Conservation (phyloP, 495 filamentous ascomycete species). For the Geoglossum glabrum region DNA sequence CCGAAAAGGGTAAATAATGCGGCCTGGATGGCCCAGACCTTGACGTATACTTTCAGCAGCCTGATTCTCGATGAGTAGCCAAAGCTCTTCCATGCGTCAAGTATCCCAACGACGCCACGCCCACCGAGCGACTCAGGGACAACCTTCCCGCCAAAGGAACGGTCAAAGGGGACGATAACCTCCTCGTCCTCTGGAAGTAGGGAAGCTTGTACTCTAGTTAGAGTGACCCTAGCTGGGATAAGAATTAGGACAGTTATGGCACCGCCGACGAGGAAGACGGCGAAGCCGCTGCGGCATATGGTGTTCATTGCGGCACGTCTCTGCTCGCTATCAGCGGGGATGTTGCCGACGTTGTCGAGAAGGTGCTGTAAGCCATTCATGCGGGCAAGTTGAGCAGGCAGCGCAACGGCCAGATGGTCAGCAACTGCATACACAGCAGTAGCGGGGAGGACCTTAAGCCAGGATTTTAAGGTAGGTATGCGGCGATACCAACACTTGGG, state of each 20-base stretch:
- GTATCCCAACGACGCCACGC: conserved; percentile 42
- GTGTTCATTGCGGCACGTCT: neutral
- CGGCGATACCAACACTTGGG: conserved; percentile 30
- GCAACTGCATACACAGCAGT: conserved; percentile 18
- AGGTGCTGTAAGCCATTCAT: conserved; percentile 7
- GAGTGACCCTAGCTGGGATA: conserved; percentile 40
- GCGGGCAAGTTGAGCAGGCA: conserved; percentile 6
- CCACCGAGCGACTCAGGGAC: conserved; percentile 43
- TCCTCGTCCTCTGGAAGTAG: conserved; percentile 49
- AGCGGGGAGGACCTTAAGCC: conserved; percentile 31
- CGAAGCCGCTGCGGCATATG: conserved; percentile 14
- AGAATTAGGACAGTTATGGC: conserved; percentile 27
- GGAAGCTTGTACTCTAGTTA: conserved; percentile 50
- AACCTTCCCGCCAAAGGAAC: conserved; percentile 40
- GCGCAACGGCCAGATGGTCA: conserved; percentile 9
- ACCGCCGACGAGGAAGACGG: conserved; percentile 18
- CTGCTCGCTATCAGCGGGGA: neutral
- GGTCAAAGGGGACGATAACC: conserved; percentile 59
- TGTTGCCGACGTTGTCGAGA: conserved; percentile 11
- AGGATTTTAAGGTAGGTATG: conserved; percentile 23
- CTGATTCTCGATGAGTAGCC: conserved; percentile 41
- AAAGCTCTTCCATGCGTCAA: conserved; percentile 54
- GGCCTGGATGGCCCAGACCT: conserved; percentile 35
- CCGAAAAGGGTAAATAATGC: conserved; percentile 24
- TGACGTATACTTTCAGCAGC: conserved; percentile 45